Conservation (phyloP, 2,329 filamentous ascomycete genomes). For the Stachybotrys echinatus region DNA sequence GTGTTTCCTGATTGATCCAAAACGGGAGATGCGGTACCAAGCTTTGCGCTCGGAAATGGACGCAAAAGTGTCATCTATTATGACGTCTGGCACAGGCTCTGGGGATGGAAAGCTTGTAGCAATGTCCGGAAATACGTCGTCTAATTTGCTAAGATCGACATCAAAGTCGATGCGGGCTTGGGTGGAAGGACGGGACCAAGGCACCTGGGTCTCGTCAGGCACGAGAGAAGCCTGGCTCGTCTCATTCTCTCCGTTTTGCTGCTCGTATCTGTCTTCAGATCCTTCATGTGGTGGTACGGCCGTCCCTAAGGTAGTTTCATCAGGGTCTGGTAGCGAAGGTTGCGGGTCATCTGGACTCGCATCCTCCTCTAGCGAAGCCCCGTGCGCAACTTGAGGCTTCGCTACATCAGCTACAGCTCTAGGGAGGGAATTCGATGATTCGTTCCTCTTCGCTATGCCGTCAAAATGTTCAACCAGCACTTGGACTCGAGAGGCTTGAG, state of each 20-base stretch:
- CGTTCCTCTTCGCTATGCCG: constrained; percentile 27
- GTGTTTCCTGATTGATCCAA: constrained; percentile 53
- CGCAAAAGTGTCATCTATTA: constrained; percentile 47
- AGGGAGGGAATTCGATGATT: constrained; percentile 1
- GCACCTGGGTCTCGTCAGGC: not conserved
- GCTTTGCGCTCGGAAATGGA: constrained; percentile 53
- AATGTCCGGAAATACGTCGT: constrained; percentile 24
- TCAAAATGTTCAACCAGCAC: constrained; percentile 47
- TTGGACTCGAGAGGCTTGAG: constrained; percentile 40
- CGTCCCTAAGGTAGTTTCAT: not conserved
- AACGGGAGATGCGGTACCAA: constrained; percentile 61
- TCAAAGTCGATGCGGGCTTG: constrained; percentile 11
- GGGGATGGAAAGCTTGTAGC: constrained; percentile 18
- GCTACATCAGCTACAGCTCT: not conserved
- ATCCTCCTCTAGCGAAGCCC: not conserved
- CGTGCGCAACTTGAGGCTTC: not conserved
- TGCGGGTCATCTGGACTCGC: not conserved
- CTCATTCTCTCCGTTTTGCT: not conserved
- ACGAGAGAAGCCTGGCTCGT: not conserved
- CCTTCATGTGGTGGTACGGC: not conserved
- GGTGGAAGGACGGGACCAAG: not conserved
- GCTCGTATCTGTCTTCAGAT: not conserved
- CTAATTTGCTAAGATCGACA: constrained; percentile 27
- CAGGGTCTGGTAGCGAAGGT: not conserved
- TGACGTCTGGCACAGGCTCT: constrained; percentile 36